phyloP scores from a whole-genome alignment of 2,329 filamentous ascomycete genomes.

The Tolypocladium paradoxum region DNA sequence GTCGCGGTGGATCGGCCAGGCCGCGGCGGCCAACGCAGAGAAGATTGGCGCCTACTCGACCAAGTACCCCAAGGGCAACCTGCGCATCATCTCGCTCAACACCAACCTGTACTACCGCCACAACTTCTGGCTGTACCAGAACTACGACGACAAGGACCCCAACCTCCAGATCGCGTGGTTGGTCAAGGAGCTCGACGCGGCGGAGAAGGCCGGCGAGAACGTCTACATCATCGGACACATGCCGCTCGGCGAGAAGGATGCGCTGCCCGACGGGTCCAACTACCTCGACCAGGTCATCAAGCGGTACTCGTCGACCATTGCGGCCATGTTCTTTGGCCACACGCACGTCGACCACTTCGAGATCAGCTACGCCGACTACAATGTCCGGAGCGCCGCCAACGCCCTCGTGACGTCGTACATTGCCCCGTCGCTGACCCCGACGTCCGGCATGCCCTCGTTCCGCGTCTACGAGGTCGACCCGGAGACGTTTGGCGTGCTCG shows the following conservation, averaged over 20 bases:
- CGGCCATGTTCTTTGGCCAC: constrained; percentile 46
- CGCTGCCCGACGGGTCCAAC: constrained; percentile 40
- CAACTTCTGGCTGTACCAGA: constrained; percentile 44
- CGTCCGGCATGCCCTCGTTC: constrained; percentile 44
- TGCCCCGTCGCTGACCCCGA: constrained; percentile 42
- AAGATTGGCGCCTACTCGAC: constrained; percentile 39
- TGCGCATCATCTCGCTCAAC: constrained; percentile 49
- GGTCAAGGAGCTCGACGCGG: constrained; percentile 38
- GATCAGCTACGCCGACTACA: constrained; percentile 40
- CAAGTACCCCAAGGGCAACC: constrained; percentile 28
- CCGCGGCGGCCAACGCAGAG: constrained; percentile 17
- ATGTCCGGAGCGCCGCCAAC: constrained; percentile 25
- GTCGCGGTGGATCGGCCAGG: constrained; percentile 33
- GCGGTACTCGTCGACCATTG: constrained; percentile 42
- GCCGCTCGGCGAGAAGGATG: constrained; percentile 37
- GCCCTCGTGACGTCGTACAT: constrained; percentile 43
- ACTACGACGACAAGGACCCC: constrained; percentile 35
- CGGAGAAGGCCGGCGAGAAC: constrained; percentile 38
- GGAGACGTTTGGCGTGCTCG: constrained; percentile 42
- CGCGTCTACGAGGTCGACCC: constrained; percentile 49
- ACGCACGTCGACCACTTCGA: constrained; percentile 48
- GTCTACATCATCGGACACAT: constrained; percentile 50
- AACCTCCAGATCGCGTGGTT: constrained; percentile 43
- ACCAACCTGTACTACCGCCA: constrained; percentile 46
- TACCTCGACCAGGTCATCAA: constrained; percentile 42